Evolutionary conservation across 208 protist species (phyloP), one percentile per base, ranked within the genome.

Genomic region (Naegleria lovaniensis): DNA sequence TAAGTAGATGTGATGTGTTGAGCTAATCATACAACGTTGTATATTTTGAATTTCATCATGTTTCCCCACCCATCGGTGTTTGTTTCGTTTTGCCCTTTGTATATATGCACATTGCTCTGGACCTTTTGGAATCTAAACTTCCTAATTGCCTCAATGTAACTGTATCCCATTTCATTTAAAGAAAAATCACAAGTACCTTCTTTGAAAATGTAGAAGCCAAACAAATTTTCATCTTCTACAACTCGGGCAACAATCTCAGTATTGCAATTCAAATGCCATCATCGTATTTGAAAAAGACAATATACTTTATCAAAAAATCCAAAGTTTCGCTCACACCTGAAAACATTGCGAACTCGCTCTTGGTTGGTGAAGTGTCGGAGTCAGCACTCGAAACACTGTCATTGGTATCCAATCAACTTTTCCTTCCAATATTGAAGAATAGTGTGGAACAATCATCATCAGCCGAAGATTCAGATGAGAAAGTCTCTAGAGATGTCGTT

Each of bases 401-500:
- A 6, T 38, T 58, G 36, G 4, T 88, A 4, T 51, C 41, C 16
- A 58, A 58, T 19, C 19, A 88, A 58, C 6, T 88, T 25, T 51
- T 88, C 16, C 29, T 88, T n/a, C 85, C 85, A 58, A 19, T 88
- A 9, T 40, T 88, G 55, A 52, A 48, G n/a, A 19, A 88, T 38
- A 38, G 41, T 38, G 29, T 36, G 7, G 67, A 79, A 79, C 55
- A 15, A 67, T 36, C 29, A 36, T 11, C 16, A 36, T 29, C 16
- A 7, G 29, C 19, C 25, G 25, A 79, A 36, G 95, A 95, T 39
- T 94, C 97, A 48, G 95, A 97, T n/a, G 97, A 98, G 89, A 96
- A 98, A 51, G 95, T 97, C n/a, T 92, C 96, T 5, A 94, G 94
- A 76, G 97, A 98, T 90, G 94, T 99, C 41, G 96, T 98, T 92